Evolutionary conservation across 441 rosid genomes (phyloP), one percentile per base, ranked within the genome.

Genomic region (Eutrema salsugineum): DNA sequence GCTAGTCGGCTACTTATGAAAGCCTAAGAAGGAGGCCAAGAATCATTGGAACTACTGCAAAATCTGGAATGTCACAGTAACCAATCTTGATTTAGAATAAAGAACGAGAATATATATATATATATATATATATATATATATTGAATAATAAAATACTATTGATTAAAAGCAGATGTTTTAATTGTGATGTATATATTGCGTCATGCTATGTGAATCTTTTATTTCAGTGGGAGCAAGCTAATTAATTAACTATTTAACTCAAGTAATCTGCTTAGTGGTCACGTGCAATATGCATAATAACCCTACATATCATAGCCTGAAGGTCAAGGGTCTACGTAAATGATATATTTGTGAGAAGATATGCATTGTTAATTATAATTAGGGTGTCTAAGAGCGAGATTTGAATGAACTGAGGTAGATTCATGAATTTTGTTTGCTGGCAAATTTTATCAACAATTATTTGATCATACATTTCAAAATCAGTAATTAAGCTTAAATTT

Each of bases 121-220:
- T 40, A 11, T 8, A n/a, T n/a, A n/a, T n/a, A 68, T 43, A 61
- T 60, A 75, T 22, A 68, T 35, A 68, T 16, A 54, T 40, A 11
- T 8, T 40, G 64, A 44, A 28, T 35, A 12, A n/a, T 35, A 51
- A n/a, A 15, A 16, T 27, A n/a, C n/a, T n/a, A 35, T 54, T 17
- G 17, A 40, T 24, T 51, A 33, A 48, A 57, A 32, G 24, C 38
- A 63, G 32, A 63, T 27, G 47, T 68, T 12, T 40, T 7, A 19
- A 44, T 8, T 51, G 57, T 83, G 87, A 84, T 76, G 84, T 61
- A 74, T 63, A 72, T 75, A 80, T 84, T 77, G 54, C 82, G 79
- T 81, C 86, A 83, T 50, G 58, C 19, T 64, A 63, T 39, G 49
- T 56, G 46, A 22, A 63, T 70, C 43, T 62, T 68, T 35, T 44